Evolutionary conservation across 345 rosid genomes (phyloP), one percentile per base, ranked within the genome.

Genomic region (Reutealis trisperma): DNA sequence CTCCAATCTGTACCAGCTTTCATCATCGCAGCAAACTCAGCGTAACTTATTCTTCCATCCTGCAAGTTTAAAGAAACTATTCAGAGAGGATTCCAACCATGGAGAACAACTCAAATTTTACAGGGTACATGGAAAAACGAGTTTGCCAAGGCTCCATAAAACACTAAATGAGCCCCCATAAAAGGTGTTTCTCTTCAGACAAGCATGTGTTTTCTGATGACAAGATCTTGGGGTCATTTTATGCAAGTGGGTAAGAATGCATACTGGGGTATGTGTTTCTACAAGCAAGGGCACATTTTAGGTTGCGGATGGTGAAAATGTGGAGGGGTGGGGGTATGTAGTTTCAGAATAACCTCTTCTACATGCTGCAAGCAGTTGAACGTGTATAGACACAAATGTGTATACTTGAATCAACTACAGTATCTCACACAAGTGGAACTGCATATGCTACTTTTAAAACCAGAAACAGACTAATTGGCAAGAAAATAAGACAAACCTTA

Each of bases 1-100:
- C 84, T 71, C 84, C 84, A 82, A 51, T 82, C 84, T 16, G 81
- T 82, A 19, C 84, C 84, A 1, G 84, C 84, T 70, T 77, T 82
- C 84, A 82, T 82, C 84, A 82, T 82, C 2, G 76, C 59, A 0
- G 79, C 79, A 45, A 82, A 82, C 73, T 82, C 84, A 2, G 78
- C 81, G 7, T 77, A 78, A 24, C 84, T 82, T 63, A 82, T 82
- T 71, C 66, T 82, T 24, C 84, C 84, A 60, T 82, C 84, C 81
- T 82, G 81, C 67, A 78, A 62, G 47, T 54, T 60, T 52, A 32
- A 2, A 14, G 25, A 72, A 44, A 42, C 8, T 25, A 45, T 18
- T 75, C 78, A 57, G 68, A 27, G n/a, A 49, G 1, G 32, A 63
- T 25, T 51, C 25, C 41, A 16, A 42, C 6, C 41, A 69, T 12